These are phyloP conservation scores for Cornus suecica DNA, from an alignment of 148 eudicot species.

Conservation along the genomic window DNA sequence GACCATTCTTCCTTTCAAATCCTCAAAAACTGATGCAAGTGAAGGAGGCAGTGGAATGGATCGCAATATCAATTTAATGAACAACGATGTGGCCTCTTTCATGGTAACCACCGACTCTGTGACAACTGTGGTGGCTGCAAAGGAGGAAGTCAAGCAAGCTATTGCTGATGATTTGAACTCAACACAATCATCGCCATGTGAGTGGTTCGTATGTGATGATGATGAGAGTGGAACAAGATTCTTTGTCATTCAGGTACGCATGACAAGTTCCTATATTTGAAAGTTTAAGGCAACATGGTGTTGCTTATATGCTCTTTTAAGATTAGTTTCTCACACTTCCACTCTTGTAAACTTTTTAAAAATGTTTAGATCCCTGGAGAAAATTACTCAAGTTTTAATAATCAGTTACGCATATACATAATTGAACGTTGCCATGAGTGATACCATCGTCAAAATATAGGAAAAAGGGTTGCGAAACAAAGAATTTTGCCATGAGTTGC, in stretches of 20 bases:
- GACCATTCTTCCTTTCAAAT: conserved; percentile 53
- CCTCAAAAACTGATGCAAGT: conserved; percentile 34
- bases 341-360: too few species aligned
- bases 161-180: conserved; percentile 94
- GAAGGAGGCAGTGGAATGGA: conserved; percentile 13
- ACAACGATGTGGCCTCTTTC: conserved; percentile 68
- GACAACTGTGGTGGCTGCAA: conserved; percentile 93
- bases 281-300: background rate
- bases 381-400: too few species aligned
- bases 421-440: too few species aligned
- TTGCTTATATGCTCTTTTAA: background rate
- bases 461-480: too few species aligned
- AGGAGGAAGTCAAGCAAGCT: conserved; percentile 97
- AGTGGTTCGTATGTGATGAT: conserved; percentile 95
- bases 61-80: conserved; percentile 23
- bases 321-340: too few species aligned
- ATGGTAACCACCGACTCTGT: conserved; percentile 91
- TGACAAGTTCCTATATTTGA: background rate
- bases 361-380: background rate
- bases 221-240: conserved; percentile 70
- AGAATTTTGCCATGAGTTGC: background rate
- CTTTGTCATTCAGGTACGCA: conserved; percentile 81
- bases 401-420: too few species aligned
- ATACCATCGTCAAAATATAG: too few species aligned
- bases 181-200: conserved; percentile 72